Base-by-base conservation (phyloP, 2,329 filamentous ascomycete genomes). In the Neophaeococcomyces aloes region DNA sequence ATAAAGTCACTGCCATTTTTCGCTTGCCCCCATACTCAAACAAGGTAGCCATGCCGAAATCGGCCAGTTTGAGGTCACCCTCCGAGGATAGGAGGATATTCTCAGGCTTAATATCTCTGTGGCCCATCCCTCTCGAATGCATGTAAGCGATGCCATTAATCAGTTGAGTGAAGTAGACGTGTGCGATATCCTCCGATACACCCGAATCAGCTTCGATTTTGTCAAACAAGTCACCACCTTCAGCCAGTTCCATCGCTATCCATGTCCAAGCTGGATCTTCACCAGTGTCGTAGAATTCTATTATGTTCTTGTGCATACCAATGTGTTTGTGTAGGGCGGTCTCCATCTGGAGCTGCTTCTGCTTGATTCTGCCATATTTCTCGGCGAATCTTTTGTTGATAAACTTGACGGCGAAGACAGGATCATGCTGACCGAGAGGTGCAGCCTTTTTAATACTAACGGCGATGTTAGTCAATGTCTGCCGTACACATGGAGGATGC, bases 181-280 rank as follows among this genome's bases (percentile, higher is more conserved):
- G 93, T 27, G 91, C 89, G 59, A 98, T 86, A 60, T 96, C 86
- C 62, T 94, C 80, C 5, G 82, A 78, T n/a, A 96, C 86, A 37
- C 91, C 91, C 34, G 89, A 85, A 62, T 98, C 91, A 14, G 91
- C 88, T 66, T 98, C 93, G 56, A 98, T 96, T 70, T 98, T 98
- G 77, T 98, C 91, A 63, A 98, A 98, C 6, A 98, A 72, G 61
- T 98, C 91, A 8, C 91, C 91, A 32, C 91, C 91, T 56, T 93
- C 86, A 35, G 91, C 91, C 54, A 86, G 82, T 64, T 98, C 91
- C 87, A 98, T 95, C 30, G 88, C 89, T 55, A 98, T 94, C 91
- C 91, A 98, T 55, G 84, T 78, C 89, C 91, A 98, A 14, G 81
- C 67, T 0, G 72, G 58, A 60, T 98, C 88, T 62, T 95, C 86